Evolutionary conservation across 345 rosid species (phyloP).

Genomic region (Durio zibethinus): DNA sequence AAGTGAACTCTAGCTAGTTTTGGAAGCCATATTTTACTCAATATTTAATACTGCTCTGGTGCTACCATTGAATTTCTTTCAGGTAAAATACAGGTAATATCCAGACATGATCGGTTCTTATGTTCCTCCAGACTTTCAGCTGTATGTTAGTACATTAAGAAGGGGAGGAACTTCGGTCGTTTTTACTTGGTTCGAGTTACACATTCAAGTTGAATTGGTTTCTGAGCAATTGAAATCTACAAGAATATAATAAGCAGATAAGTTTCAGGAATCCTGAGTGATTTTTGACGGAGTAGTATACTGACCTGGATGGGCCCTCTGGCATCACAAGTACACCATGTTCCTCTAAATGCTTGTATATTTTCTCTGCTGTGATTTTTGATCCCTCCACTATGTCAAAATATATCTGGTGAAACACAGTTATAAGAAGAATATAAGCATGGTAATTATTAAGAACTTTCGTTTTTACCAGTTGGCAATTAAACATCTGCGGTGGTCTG

Average conservation of each 20-base stretch:
- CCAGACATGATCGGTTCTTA: not conserved
- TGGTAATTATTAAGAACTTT: not conserved
- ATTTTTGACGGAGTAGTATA: not conserved
- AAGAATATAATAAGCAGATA: not conserved
- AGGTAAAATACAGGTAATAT: not conserved
- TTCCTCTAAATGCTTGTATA: constrained; percentile 63
- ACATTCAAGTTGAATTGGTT: not conserved
- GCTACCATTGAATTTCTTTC: not conserved
- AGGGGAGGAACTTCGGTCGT: not conserved
- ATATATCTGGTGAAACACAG: constrained; percentile 45
- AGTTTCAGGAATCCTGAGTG: not conserved
- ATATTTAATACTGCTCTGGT: not conserved
- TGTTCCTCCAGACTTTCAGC: not conserved
- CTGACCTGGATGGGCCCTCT: constrained; percentile 56
- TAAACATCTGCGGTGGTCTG: not conserved
- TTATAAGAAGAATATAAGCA: not conserved
- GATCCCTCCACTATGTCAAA: constrained; percentile 49
- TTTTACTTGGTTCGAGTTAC: not conserved
- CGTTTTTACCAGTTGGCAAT: not conserved
- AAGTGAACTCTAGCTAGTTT: not conserved
- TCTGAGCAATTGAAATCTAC: not conserved
- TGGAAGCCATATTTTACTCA: not conserved
- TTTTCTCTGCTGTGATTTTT: constrained; percentile 45
- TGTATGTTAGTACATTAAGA: not conserved
- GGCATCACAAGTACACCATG: constrained; percentile 63